These are phyloP conservation scores for Kitagawia praeruptora DNA, from an alignment of 129 eudicot genomes.

Conservation along the genomic window DNA sequence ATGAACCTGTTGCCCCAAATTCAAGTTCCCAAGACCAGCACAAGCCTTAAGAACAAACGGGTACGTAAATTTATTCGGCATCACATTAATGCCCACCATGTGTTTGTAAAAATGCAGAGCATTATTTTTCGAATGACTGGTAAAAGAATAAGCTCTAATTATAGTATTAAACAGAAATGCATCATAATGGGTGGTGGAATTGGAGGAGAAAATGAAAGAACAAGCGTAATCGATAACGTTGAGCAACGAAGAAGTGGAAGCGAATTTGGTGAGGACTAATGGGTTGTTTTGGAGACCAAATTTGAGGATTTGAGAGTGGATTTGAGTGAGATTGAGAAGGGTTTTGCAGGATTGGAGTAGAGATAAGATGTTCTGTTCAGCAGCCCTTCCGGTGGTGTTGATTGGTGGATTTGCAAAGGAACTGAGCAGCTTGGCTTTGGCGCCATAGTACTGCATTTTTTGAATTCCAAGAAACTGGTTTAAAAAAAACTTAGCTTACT, in stretches of 20 bases:
- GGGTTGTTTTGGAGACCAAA: conserved; percentile 61
- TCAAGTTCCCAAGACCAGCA: conserved; percentile 48
- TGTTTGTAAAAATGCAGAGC: conserved; percentile 35
- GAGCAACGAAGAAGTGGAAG: conserved; percentile 51
- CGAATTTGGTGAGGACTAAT: conserved; percentile 67
- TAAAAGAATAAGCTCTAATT: conserved; percentile 61
- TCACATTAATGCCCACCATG: conserved; percentile 37
- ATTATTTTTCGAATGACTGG: conserved; percentile 15
- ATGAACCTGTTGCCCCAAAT: conserved; percentile 52
- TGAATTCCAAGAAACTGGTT: neutral
- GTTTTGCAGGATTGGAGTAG: conserved; percentile 64
- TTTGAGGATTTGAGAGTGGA: conserved; percentile 55
- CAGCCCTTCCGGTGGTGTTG: conserved; percentile 36
- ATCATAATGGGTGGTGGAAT: conserved; percentile 43
- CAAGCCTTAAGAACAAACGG: conserved; percentile 83
- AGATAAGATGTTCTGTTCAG: conserved; percentile 52
- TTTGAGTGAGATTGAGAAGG: conserved; percentile 42
- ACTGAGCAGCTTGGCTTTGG: conserved; percentile 26
- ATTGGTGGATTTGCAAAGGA: neutral
- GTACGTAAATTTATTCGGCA: conserved; percentile 70
- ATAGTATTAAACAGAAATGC: conserved; percentile 72
- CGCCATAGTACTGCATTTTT: conserved; percentile 27
- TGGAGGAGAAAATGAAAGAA: conserved; percentile 36
- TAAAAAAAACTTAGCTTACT: too few relatives aligned
- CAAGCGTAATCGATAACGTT: conserved; percentile 53